These are phyloP conservation scores for Aspergillus novofumigatus DNA, from an alignment of 2,329 filamentous ascomycete species.

Conservation along the genomic window DNA sequence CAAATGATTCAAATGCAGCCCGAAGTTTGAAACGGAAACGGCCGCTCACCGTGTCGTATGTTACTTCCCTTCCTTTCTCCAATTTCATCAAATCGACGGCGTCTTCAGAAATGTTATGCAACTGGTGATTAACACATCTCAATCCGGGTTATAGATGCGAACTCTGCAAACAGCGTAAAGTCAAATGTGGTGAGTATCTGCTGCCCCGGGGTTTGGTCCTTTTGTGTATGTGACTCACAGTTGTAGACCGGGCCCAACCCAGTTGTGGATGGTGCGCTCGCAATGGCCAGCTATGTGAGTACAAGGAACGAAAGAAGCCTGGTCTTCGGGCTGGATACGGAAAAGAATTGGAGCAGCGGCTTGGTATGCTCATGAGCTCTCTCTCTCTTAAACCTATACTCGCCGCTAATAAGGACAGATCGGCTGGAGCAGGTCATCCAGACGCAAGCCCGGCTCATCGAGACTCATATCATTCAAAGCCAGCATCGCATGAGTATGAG, in stretches of 20 bases:
- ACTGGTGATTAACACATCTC: background rate
- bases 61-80: conserved; percentile 2
- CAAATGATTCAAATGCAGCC: conserved; percentile 25
- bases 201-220: background rate
- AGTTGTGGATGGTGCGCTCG: conserved; percentile 69
- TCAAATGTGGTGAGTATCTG: conserved; percentile 40
- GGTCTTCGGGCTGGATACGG: conserved; percentile 64
- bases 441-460: conserved; percentile 63
- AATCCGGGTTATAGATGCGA: conserved; percentile 31
- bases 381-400: background rate
- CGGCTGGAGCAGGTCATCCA: conserved; percentile 64
- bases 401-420: conserved; percentile 39
- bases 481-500: conserved; percentile 25
- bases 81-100: background rate
- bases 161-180: conserved; percentile 43
- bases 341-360: conserved; percentile 66
- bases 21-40: conserved; percentile 35
- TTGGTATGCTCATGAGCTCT: conserved; percentile 36
- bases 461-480: conserved; percentile 48
- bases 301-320: conserved; percentile 67
- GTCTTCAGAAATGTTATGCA: background rate
- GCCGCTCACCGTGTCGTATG: conserved; percentile 37
- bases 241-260: conserved; percentile 49
- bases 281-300: conserved; percentile 63
- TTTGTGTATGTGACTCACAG: conserved; percentile 1